Percentiles rank a stretch among this genome's conserved stretches.
phyloP scores from a whole-genome alignment of 2,329 filamentous ascomycete genomes.

The Capronia coronata region DNA sequence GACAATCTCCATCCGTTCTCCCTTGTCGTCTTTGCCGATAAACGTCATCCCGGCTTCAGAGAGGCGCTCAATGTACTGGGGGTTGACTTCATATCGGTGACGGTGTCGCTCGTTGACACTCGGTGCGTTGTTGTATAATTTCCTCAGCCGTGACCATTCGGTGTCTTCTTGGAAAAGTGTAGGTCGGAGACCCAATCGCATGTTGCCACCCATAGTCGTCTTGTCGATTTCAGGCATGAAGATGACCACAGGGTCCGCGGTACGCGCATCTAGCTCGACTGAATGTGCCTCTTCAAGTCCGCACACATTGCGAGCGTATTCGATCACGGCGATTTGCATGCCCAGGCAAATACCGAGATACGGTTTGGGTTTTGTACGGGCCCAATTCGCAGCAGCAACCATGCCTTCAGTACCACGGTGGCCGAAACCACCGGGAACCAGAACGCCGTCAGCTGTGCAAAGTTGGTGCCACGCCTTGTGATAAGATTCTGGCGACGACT shows the following conservation, averaged over 20 bases:
- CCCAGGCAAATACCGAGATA: slow-evolving; percentile 88
- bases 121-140: slow-evolving; percentile 54
- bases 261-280: slow-evolving; percentile 49
- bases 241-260: slow-evolving; percentile 67
- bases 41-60: slow-evolving; percentile 65
- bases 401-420: slow-evolving; percentile 79
- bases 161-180: slow-evolving; percentile 68
- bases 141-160: slow-evolving; percentile 72
- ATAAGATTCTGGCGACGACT: slow-evolving; percentile 62
- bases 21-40: slow-evolving; percentile 71
- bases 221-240: slow-evolving; percentile 87
- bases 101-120: slow-evolving; percentile 69
- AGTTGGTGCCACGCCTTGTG: slow-evolving; percentile 82
- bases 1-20: slow-evolving; percentile 73
- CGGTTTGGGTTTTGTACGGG: slow-evolving; percentile 70
- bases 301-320: slow-evolving; percentile 72
- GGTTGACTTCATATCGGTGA: slow-evolving; percentile 88
- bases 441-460: slow-evolving; percentile 55
- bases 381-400: slow-evolving; percentile 81
- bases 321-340: slow-evolving; percentile 88
- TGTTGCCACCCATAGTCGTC: slow-evolving; percentile 73
- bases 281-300: slow-evolving; percentile 53
- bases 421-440: slow-evolving; percentile 66
- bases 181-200: slow-evolving; percentile 71
- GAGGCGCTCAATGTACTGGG: slow-evolving; percentile 63